Conservation (phyloP, 768 basidiomycete species). For the Lyophyllum shimeji region DNA sequence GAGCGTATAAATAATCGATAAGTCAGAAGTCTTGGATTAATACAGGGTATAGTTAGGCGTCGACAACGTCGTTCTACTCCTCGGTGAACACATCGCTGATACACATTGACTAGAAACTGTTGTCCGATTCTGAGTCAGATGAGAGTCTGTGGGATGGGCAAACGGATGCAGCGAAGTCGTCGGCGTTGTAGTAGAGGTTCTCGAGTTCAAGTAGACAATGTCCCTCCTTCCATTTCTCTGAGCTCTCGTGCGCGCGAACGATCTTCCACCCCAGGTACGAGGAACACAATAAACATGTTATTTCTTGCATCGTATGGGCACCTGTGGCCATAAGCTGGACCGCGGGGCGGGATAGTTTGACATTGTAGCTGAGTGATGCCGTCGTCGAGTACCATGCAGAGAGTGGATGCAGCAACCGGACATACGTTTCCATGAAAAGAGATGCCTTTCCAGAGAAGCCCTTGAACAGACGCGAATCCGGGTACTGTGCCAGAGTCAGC, state of each 20-base stretch:
- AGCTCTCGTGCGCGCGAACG: constrained; percentile 50
- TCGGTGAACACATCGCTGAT: background rate
- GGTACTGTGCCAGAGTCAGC: constrained; percentile 33
- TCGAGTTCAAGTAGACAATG: constrained; percentile 59
- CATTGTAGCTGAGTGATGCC: constrained; percentile 41
- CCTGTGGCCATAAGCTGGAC: constrained; percentile 64
- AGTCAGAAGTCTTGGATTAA: constrained; percentile 5
- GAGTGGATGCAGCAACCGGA: constrained; percentile 3
- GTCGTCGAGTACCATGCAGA: background rate
- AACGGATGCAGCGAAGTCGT: constrained; percentile 15
- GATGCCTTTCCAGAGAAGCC: constrained; percentile 61
- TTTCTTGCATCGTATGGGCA: constrained; percentile 61
- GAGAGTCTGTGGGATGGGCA: constrained; percentile 24
- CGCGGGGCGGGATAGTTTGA: constrained; percentile 40
- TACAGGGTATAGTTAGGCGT: background rate
- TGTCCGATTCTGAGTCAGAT: constrained; percentile 38
- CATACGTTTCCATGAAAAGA: constrained; percentile 56
- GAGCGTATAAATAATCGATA: constrained; percentile 6
- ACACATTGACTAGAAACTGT: constrained; percentile 2
- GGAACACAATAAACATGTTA: constrained; percentile 48
- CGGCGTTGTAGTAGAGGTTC: constrained; percentile 32
- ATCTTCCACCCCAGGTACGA: constrained; percentile 66
- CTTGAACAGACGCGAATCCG: constrained; percentile 47
- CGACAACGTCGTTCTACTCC: background rate
- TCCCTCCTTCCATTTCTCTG: constrained; percentile 67